These are phyloP conservation scores for Phaeomoniella chlamydospora DNA, from an alignment of 2,329 filamentous ascomycete species.

Conservation along the genomic window DNA sequence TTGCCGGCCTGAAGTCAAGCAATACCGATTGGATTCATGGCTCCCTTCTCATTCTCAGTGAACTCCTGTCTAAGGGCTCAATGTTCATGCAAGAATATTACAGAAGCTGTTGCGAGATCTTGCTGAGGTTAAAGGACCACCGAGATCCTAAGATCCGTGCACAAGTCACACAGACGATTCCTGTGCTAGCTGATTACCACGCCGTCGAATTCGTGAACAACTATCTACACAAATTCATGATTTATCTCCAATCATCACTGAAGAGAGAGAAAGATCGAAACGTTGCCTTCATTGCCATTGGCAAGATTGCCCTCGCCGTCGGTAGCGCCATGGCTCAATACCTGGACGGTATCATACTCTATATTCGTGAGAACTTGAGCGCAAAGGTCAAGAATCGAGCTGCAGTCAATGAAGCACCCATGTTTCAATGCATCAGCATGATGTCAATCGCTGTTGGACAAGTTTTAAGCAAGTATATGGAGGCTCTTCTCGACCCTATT, in stretches of 20 bases:
- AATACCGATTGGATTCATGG: slow-evolving; percentile 84
- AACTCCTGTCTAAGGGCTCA: slow-evolving; percentile 82
- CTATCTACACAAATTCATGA: slow-evolving; percentile 93
- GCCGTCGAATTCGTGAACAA: slow-evolving; percentile 76
- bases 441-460: slow-evolving; percentile 90
- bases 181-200: slow-evolving; percentile 81
- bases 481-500: slow-evolving; percentile 84
- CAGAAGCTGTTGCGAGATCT: slow-evolving; percentile 80
- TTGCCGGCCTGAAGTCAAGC: slow-evolving; percentile 62
- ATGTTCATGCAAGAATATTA: slow-evolving; percentile 99
- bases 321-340: slow-evolving; percentile 92
- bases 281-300: slow-evolving; percentile 88
- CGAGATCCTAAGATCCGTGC: slow-evolving; percentile 75
- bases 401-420: slow-evolving; percentile 51
- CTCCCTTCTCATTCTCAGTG: slow-evolving; percentile 83
- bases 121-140: slow-evolving; percentile 85
- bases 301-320: slow-evolving; percentile 90
- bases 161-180: slow-evolving; percentile 82
- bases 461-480: slow-evolving; percentile 96
- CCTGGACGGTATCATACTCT: slow-evolving; percentile 82
- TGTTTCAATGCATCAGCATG: slow-evolving; percentile 96
- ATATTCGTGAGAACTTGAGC: slow-evolving; percentile 62
- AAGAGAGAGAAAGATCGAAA: slow-evolving; percentile 93
- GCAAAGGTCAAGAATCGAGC: slow-evolving; percentile 33
- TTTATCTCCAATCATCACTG: slow-evolving; percentile 82